A percentile compares a stretch with the other conserved stretches of the same genome.
These are phyloP conservation scores for Selenicereus undatus DNA, from an alignment of 148 eudicot genomes.

Conservation along the genomic window DNA sequence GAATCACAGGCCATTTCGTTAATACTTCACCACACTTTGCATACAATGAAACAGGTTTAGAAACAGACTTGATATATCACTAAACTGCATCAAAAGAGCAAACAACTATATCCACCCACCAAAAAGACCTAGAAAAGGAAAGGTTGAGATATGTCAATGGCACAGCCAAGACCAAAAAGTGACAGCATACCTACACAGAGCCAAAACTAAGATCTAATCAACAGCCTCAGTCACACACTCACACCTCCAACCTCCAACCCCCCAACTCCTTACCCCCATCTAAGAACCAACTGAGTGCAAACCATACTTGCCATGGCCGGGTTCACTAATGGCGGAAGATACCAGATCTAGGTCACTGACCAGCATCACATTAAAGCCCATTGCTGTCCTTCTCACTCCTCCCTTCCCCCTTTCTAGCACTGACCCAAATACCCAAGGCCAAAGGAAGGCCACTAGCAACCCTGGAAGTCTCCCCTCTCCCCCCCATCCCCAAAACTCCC, in stretches of 20 bases:
- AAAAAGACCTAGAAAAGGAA: neutral
- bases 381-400: neutral
- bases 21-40: conserved; percentile 2
- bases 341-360: neutral
- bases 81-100: neutral
- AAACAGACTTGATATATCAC: neutral
- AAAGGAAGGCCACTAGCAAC: neutral
- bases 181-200: neutral
- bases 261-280: neutral
- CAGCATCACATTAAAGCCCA: neutral
- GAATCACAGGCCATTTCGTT: conserved; percentile 2
- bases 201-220: neutral
- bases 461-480: neutral
- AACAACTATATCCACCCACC: neutral
- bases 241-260: neutral
- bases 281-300: neutral
- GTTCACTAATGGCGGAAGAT: neutral
- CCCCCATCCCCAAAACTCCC: neutral
- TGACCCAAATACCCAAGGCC: neutral
- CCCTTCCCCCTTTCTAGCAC: neutral
- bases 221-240: no score
- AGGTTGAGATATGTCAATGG: neutral
- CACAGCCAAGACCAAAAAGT: neutral
- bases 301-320: neutral
- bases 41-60: neutral